Conservation (phyloP, 352 stramenopile species). For the Globisporangium camurandrum region DNA sequence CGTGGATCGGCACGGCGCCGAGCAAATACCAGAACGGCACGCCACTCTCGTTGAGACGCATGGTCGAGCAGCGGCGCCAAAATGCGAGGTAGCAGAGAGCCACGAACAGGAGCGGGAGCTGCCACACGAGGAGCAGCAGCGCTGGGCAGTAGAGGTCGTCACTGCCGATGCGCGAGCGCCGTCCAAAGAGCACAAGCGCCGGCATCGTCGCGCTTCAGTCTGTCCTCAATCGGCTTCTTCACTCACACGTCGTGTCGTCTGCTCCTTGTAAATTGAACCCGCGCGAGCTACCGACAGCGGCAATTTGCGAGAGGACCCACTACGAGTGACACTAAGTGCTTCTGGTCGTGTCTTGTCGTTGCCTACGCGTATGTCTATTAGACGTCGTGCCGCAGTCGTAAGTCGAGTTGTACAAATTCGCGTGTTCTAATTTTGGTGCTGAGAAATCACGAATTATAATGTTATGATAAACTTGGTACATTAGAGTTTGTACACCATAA, state of each 20-base stretch:
- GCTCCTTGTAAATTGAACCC: too few relatives aligned
- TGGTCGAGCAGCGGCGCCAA: constrained; percentile 58
- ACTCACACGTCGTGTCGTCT: not conserved
- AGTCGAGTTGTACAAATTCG: too few relatives aligned
- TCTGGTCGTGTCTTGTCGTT: too few relatives aligned
- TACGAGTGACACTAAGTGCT: too few relatives aligned
- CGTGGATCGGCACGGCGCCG: constrained; percentile 46
- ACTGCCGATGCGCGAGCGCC: constrained; percentile 74
- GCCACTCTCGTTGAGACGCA: constrained; percentile 44
- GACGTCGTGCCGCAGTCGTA: too few relatives aligned
- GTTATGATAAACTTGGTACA: too few relatives aligned
- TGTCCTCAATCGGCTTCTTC: not conserved
- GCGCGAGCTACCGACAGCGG: too few relatives aligned
- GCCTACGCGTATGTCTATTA: too few relatives aligned
- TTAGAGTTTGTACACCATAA: too few relatives aligned
- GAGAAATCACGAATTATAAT: too few relatives aligned
- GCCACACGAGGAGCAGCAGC: constrained; percentile 67
- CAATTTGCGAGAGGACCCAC: too few relatives aligned
- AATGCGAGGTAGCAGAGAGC: constrained; percentile 55
- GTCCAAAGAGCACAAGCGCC: constrained; percentile 77
- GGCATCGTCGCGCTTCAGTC: constrained; percentile 59
- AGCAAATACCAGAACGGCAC: constrained; percentile 81
- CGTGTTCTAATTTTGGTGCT: too few relatives aligned
- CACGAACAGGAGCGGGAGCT: constrained; percentile 59
- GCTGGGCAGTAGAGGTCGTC: constrained; percentile 83